Base-by-base conservation (phyloP, 2,329 filamentous ascomycete genomes). In the Metarhizium anisopliae region DNA sequence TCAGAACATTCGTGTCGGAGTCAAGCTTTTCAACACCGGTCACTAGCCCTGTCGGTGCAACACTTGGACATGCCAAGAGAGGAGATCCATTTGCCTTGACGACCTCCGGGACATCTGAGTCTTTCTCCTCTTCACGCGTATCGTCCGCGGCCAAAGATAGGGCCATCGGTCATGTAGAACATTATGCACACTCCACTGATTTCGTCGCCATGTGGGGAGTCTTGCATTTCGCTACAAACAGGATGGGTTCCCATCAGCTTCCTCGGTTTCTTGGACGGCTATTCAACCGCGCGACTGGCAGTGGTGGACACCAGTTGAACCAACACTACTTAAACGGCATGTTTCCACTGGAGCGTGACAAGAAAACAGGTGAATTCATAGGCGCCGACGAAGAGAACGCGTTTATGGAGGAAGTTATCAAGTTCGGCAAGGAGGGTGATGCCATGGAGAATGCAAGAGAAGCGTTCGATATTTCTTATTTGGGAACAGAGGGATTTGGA, bases 161-260 rank as follows among this genome's bases (percentile, higher is more conserved):
- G 45, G 80, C 80, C 2, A 84, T 93, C 53, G 77, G 80, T 6
- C 79, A 91, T 60, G 85, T 94, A 43, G 89, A 94, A 69, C 89
- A 94, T 68, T 94, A 92, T 64, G 86, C 85, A 2, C 87, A 92
- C 65, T 79, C 78, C 8, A 79, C 77, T 16, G 89, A 94, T 63
- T 88, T 90, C 61, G 87, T 93, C 2, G 80, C 87, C 4, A 73
- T 84, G 10, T 89, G 86, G 78, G 89, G 89, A 1, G 82, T 91
- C 6, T 73, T 93, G 40, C 80, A 88, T 66, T 90, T 89, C 64
- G 75, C 77, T 2, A 76, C 71, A 32, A 77, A 79, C 53, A 60
- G 56, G 14, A 68, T 71, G 65, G 64, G 62, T 18, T 69, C 67
- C 1, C 70, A 67, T 25, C 68, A 75, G 49, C 76, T 85, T 58